A percentile compares a stretch with the other conserved stretches of the same genome.
Evolutionary conservation across 345 rosid genomes (phyloP).

Genomic region (Citrus glauca): DNA sequence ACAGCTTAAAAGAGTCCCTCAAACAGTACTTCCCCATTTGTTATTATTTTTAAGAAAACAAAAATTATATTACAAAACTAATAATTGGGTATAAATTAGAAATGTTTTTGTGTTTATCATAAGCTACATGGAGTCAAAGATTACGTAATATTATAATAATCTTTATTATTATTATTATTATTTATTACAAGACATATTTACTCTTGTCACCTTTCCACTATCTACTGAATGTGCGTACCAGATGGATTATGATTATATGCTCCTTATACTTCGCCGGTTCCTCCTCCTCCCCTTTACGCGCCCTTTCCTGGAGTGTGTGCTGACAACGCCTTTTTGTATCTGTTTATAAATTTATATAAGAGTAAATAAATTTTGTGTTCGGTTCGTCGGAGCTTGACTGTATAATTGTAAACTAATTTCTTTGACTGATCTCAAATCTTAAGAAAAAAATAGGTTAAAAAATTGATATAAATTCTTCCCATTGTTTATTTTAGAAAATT

Average conservation of each 20-base stretch:
- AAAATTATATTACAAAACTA: neutral
- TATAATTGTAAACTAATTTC: too few relatives aligned
- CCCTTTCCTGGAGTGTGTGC: too few relatives aligned
- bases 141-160: conserved; percentile 1
- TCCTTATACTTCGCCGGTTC: neutral
- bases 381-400: too few relatives aligned
- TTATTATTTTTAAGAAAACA: neutral
- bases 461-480: too few relatives aligned
- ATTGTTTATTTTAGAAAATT: too few relatives aligned
- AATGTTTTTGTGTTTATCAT: conserved; percentile 21
- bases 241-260: conserved; percentile 11
- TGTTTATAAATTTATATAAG: too few relatives aligned
- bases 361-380: too few relatives aligned
- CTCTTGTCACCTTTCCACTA: conserved; percentile 33
- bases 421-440: too few relatives aligned
- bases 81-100: neutral
- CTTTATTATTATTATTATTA: too few relatives aligned
- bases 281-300: too few relatives aligned
- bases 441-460: too few relatives aligned
- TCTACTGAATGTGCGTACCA: conserved; percentile 28
- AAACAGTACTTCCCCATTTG: conserved; percentile 12
- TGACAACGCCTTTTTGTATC: too few relatives aligned
- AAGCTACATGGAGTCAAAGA: conserved; percentile 35
- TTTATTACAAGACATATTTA: neutral
- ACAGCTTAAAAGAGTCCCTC: conserved; percentile 43